A percentile compares a stretch with the other conserved stretches of the same genome.
Evolutionary conservation across 1,284 basidiomycete genomes (phyloP).

Genomic region (Melampsora americana): DNA sequence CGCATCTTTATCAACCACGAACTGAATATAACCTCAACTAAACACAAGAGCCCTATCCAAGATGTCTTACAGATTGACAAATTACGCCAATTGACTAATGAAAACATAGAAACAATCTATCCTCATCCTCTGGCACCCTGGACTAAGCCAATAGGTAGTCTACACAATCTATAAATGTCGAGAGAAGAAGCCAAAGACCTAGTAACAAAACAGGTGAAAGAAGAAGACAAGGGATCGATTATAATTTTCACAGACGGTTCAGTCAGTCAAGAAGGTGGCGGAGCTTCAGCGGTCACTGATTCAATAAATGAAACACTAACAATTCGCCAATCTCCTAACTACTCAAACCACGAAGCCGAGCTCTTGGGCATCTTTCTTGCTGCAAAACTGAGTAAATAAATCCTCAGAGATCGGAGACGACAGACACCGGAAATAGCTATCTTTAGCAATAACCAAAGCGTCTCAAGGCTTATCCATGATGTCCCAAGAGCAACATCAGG

Average conservation of each 20-base stretch:
- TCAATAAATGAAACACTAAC: no score
- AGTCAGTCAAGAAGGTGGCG: conserved; percentile 6
- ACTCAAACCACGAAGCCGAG: no score
- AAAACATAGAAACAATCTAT: background rate
- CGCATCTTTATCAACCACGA: background rate
- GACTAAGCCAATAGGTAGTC: background rate
- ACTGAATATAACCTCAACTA: background rate
- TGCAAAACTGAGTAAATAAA: no score
- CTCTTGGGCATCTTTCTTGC: no score
- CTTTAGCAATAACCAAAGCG: no score
- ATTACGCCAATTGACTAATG: background rate
- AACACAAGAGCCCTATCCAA: background rate
- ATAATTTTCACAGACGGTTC: conserved; percentile 23
- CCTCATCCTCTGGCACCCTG: background rate
- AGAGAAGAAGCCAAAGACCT: background rate
- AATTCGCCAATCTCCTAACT: no score
- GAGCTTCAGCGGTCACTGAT: background rate
- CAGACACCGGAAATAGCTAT: no score
- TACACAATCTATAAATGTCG: background rate
- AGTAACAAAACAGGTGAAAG: background rate
- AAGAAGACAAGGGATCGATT: background rate
- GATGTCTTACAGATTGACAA: background rate
- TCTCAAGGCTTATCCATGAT: no score
- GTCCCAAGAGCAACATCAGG: no score
- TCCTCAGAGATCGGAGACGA: no score